Conservation (phyloP, 495 filamentous ascomycete genomes). For the Sporormia fimetaria region DNA sequence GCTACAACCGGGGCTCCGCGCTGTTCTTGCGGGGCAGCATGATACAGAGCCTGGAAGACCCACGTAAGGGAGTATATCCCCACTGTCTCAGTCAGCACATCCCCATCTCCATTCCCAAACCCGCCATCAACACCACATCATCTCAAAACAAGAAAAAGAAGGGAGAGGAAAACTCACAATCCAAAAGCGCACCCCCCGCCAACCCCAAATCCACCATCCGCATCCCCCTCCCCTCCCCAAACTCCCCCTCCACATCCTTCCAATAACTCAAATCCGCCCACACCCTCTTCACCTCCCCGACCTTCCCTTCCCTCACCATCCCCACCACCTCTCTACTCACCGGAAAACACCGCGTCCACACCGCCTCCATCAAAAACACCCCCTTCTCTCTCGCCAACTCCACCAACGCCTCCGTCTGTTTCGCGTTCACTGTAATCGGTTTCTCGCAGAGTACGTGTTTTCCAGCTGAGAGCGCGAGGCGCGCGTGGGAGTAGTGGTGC, state of each 20-base stretch:
- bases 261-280: constrained; percentile 56
- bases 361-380: constrained; percentile 93
- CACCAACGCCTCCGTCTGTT: constrained; percentile 63
- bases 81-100: constrained; percentile 35
- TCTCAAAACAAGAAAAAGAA: background rate
- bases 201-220: constrained; percentile 83
- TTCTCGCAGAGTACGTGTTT: constrained; percentile 93
- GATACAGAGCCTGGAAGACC: constrained; percentile 87
- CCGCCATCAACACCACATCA: background rate
- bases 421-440: constrained; percentile 79
- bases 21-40: constrained; percentile 44
- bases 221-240: constrained; percentile 39
- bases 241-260: constrained; percentile 42
- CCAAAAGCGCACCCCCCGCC: constrained; percentile 73
- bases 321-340: constrained; percentile 63
- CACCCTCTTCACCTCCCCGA: constrained; percentile 69
- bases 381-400: constrained; percentile 62
- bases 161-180: constrained; percentile 39
- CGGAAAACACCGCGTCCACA: constrained; percentile 92
- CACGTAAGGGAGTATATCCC: constrained; percentile 86
- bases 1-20: constrained; percentile 46
- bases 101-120: background rate
- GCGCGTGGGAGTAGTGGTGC: constrained; percentile 86
- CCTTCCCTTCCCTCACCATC: constrained; percentile 52
- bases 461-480: constrained; percentile 67